Percentiles rank a stretch among this genome's conserved stretches.
These are phyloP conservation scores for Neospermospora avenae DNA, from an alignment of 2,329 filamentous ascomycete species.

Conservation along the genomic window DNA sequence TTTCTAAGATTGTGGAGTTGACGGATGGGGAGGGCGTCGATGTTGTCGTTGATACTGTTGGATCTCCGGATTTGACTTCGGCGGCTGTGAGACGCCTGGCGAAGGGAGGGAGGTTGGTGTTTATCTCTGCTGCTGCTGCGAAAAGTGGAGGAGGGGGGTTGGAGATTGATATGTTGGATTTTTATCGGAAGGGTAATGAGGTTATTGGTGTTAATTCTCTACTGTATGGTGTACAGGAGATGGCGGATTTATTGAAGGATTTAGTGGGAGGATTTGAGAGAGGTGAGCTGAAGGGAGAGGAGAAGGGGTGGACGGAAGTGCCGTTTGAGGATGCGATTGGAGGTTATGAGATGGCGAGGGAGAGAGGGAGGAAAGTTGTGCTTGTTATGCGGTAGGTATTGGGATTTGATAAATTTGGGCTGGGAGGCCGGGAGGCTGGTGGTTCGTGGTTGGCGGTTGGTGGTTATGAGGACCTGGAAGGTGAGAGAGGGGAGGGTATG, in stretches of 20 bases:
- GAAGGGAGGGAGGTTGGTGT: constrained; percentile 22
- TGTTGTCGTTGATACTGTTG: constrained; percentile 31
- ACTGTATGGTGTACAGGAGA: constrained; percentile 22
- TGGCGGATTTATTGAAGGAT: constrained; percentile 41
- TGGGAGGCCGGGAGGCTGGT: neutral
- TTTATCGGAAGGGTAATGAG: constrained; percentile 27
- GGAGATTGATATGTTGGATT: constrained; percentile 27
- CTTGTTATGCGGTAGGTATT: constrained; percentile 24
- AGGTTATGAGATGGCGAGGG: constrained; percentile 24
- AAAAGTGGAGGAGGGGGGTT: constrained; percentile 22
- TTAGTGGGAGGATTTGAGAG: constrained; percentile 38
- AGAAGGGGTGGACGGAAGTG: constrained; percentile 22
- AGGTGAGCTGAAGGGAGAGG: constrained; percentile 12
- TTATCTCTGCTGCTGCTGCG: constrained; percentile 28
- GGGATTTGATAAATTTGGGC: too few relatives aligned
- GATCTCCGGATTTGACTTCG: constrained; percentile 22
- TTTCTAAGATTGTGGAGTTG: constrained; percentile 18
- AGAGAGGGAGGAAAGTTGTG: constrained; percentile 25
- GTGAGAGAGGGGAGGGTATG: too few relatives aligned
- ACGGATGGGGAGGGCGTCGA: constrained; percentile 25
- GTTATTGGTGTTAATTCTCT: constrained; percentile 27
- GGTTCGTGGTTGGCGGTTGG: too few relatives aligned
- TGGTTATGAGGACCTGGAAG: neutral
- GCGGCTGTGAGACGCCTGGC: constrained; percentile 23
- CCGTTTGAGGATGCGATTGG: constrained; percentile 24